These are phyloP conservation scores for Chlorella sp. DNA, from an alignment of 139 green algal genomes.

Conservation along the genomic window DNA sequence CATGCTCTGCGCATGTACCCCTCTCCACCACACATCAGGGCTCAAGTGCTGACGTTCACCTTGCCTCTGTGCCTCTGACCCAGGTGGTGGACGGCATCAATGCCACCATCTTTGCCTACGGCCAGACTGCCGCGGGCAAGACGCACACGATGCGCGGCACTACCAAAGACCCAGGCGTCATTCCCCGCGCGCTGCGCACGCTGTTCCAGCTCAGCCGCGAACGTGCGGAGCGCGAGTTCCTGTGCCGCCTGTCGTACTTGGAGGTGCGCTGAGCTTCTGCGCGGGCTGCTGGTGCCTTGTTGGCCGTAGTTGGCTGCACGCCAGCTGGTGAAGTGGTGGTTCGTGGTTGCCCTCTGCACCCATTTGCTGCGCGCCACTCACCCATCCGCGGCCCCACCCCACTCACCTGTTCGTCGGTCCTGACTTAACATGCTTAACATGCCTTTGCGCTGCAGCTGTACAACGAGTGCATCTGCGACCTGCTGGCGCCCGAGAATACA, in stretches of 20 bases:
- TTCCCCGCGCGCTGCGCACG: slow-evolving; percentile 32
- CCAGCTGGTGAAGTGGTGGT: too few species aligned
- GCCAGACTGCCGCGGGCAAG: slow-evolving; percentile 94
- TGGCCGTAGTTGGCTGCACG: not conserved
- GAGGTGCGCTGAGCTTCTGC: slow-evolving; percentile 68
- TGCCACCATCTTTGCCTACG: slow-evolving; percentile 95
- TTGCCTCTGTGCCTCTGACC: too few species aligned
- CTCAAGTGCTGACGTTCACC: too few species aligned
- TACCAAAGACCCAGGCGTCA: not conserved
- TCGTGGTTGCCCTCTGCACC: too few species aligned
- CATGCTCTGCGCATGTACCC: too few species aligned
- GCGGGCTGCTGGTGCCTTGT: not conserved
- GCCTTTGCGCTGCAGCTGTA: slow-evolving; percentile 75
- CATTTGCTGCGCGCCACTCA: too few species aligned
- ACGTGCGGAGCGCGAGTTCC: slow-evolving; percentile 78
- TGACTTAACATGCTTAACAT: too few species aligned
- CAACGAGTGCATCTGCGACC: slow-evolving; percentile 96
- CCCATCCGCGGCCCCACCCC: too few species aligned
- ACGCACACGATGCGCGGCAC: slow-evolving; percentile 93
- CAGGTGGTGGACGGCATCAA: slow-evolving; percentile 88
- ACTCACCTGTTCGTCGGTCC: too few species aligned
- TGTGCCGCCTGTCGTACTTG: slow-evolving; percentile 95
- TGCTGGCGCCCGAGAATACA: slow-evolving; percentile 75
- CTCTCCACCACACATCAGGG: too few species aligned
- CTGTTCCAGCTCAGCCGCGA: slow-evolving; percentile 75